These are phyloP conservation scores for Scheffersomyces lignosus DNA, from an alignment of 805 yeast species.

Conservation along the genomic window DNA sequence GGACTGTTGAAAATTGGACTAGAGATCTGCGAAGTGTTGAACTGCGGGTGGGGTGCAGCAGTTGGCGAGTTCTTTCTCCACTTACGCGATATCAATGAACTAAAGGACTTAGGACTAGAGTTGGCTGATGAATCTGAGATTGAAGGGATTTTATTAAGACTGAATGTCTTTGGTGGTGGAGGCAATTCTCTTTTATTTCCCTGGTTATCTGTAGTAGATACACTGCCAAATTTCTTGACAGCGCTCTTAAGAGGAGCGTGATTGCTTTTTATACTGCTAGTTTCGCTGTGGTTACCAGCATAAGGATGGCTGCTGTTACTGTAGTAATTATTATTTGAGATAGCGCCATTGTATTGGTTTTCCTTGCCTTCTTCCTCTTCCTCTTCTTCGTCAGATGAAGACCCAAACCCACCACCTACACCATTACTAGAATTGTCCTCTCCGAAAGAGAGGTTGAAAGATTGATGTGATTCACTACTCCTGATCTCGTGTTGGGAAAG, in stretches of 20 bases:
- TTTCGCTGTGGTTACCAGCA: too few species aligned
- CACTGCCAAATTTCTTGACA: background rate
- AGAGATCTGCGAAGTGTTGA: constrained; percentile 4
- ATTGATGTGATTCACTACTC: constrained; percentile 41
- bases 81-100: constrained; percentile 28
- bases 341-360: constrained; percentile 4
- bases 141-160: constrained; percentile 33
- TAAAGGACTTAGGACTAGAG: constrained; percentile 34
- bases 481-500: constrained; percentile 28
- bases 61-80: constrained; percentile 21
- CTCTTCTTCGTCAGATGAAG: constrained; percentile 21
- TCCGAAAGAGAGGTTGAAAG: constrained; percentile 38
- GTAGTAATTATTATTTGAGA: constrained; percentile 1
- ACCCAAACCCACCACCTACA: constrained; percentile 43
- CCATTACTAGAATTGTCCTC: constrained; percentile 27
- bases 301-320: too few species aligned
- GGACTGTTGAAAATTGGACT: constrained; percentile 3
- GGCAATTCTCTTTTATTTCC: constrained; percentile 7
- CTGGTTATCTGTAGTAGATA: constrained; percentile 3
- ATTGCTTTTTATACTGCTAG: too few species aligned
- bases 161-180: constrained; percentile 21
- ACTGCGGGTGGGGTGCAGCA: constrained; percentile 4
- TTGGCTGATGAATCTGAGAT: constrained; percentile 22
- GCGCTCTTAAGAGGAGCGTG: constrained; percentile 1
- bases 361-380: constrained; percentile 12